These are phyloP conservation scores for Colletotrichum karsti DNA, from an alignment of 2,329 filamentous ascomycete species.

Conservation along the genomic window DNA sequence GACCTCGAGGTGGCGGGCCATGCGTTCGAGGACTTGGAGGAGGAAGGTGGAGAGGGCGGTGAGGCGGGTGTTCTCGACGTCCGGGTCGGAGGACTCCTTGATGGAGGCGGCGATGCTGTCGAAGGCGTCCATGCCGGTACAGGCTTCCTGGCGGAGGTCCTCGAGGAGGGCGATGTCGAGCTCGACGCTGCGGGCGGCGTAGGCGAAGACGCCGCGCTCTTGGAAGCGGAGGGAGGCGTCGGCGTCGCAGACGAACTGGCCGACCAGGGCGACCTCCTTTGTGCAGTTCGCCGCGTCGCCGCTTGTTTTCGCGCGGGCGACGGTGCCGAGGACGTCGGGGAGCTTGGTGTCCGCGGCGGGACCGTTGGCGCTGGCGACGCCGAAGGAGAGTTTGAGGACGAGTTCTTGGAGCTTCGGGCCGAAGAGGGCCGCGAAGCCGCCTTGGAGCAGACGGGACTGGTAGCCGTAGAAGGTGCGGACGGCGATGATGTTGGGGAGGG, in stretches of 20 bases:
- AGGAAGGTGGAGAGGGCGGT: conserved; percentile 54
- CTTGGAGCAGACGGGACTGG: conserved; percentile 59
- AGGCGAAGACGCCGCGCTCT: conserved; percentile 59
- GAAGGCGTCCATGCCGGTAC: conserved; percentile 63
- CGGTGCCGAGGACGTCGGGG: conserved; percentile 54
- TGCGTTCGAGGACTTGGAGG: conserved; percentile 59
- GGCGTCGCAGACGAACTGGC: conserved; percentile 56
- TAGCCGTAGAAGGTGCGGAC: conserved; percentile 62
- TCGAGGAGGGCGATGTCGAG: conserved; percentile 62
- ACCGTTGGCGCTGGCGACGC: conserved; percentile 50
- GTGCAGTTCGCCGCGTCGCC: conserved; percentile 53
- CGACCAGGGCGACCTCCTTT: conserved; percentile 58
- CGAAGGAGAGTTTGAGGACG: conserved; percentile 61
- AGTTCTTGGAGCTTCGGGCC: conserved; percentile 61
- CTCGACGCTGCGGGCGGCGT: conserved; percentile 56
- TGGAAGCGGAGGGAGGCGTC: conserved; percentile 56
- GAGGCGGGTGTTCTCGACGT: conserved; percentile 46
- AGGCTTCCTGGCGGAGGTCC: conserved; percentile 59
- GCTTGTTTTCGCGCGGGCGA: conserved; percentile 52
- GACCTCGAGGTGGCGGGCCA: conserved; percentile 57
- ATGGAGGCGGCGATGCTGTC: conserved; percentile 48
- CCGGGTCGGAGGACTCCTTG: conserved; percentile 39
- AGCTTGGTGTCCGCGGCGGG: conserved; percentile 44
- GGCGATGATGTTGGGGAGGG: conserved; percentile 56
- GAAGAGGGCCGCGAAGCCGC: conserved; percentile 58